These are phyloP conservation scores for Beauveria bassiana DNA, from an alignment of 2,329 filamentous ascomycete species.

Conservation along the genomic window DNA sequence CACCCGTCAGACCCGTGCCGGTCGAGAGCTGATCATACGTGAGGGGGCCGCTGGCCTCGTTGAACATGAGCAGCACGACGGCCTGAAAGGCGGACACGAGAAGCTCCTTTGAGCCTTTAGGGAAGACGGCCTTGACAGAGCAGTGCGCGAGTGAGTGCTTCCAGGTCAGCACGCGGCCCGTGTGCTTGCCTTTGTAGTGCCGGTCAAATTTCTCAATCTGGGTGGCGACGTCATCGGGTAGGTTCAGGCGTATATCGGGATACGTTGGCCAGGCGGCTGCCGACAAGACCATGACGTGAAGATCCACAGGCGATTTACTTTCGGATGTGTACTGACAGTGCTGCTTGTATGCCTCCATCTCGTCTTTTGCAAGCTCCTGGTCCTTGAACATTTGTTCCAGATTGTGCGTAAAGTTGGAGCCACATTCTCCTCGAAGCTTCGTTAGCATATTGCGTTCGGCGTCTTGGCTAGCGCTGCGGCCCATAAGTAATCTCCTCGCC, in stretches of 20 bases:
- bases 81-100: constrained; percentile 90
- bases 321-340: constrained; percentile 48
- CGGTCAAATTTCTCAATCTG: constrained; percentile 74
- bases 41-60: constrained; percentile 58
- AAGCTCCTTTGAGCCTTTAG: constrained; percentile 75
- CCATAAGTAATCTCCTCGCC: constrained; percentile 82
- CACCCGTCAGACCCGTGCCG: constrained; percentile 65
- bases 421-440: constrained; percentile 87
- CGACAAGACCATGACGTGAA: constrained; percentile 86
- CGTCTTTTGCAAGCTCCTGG: constrained; percentile 84
- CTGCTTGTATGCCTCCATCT: constrained; percentile 81
- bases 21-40: constrained; percentile 68
- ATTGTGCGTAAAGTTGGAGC: constrained; percentile 90
- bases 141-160: constrained; percentile 92
- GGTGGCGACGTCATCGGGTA: constrained; percentile 68
- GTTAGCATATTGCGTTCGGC: constrained; percentile 93
- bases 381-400: constrained; percentile 99
- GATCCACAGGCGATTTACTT: constrained; percentile 43
- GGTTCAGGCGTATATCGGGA: constrained; percentile 60
- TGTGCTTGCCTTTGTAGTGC: constrained; percentile 87
- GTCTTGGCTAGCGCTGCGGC: constrained; percentile 85
- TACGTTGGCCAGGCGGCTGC: constrained; percentile 91
- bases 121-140: constrained; percentile 72
- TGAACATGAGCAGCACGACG: constrained; percentile 84
- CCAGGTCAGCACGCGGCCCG: constrained; percentile 79